These are phyloP conservation scores for Chlamydomonas asymmetrica DNA, from an alignment of 139 green algal genomes.

Conservation along the genomic window DNA sequence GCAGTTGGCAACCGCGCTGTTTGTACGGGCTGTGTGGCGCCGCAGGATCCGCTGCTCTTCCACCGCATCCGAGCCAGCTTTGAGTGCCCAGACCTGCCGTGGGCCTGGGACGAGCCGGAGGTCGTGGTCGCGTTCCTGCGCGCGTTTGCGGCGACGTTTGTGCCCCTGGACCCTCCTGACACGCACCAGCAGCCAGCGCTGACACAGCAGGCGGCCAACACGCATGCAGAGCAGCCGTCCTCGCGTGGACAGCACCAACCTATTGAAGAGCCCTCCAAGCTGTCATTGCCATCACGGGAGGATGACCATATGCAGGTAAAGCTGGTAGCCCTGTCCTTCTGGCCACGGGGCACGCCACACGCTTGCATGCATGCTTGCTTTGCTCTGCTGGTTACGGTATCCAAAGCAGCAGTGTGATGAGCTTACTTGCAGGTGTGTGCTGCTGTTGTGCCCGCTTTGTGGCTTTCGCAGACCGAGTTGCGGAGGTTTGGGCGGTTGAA, in stretches of 20 bases:
- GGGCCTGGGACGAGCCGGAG: conserved; percentile 4
- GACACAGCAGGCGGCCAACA: background rate
- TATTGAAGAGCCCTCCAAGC: background rate
- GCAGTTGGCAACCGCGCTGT: no score
- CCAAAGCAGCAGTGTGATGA: background rate
- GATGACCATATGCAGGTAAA: background rate
- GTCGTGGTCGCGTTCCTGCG: conserved; percentile 10
- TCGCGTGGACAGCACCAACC: background rate
- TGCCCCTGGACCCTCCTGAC: background rate
- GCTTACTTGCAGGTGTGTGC: no score
- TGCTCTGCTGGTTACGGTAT: background rate
- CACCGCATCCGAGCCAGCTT: conserved; percentile 42
- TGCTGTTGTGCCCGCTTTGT: background rate
- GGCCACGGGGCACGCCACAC: background rate
- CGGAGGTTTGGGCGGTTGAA: background rate
- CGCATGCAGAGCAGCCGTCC: background rate
- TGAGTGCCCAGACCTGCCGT: background rate
- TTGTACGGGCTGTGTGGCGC: no score
- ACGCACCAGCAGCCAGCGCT: background rate
- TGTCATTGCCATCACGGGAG: no score
- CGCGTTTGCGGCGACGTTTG: background rate
- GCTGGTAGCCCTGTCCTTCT: background rate
- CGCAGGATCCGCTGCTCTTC: conserved; percentile 70
- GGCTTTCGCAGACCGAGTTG: background rate
- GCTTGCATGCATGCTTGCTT: background rate